phyloP scores from a whole-genome alignment of 306 rosid species.

The Rosa rugosa region DNA sequence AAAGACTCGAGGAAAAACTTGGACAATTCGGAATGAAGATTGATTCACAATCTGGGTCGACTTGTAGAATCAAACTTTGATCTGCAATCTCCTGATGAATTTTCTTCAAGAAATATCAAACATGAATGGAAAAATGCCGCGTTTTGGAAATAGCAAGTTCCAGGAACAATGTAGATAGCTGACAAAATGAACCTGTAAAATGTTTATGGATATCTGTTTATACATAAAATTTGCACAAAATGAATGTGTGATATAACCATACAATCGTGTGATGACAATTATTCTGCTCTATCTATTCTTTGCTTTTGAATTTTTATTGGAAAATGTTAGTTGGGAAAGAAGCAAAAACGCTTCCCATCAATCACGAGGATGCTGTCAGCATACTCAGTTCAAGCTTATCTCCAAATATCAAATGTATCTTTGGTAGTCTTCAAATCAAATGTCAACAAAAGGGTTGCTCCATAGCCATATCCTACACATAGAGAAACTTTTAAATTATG shows the following conservation, averaged over 20 bases:
- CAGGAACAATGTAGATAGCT: neutral
- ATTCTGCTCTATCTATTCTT: neutral
- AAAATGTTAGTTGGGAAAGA: neutral
- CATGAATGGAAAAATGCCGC: neutral
- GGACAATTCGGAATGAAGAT: too few species aligned
- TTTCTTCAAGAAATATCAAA: neutral
- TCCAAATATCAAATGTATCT: neutral
- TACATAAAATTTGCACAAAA: neutral
- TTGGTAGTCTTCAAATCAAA: neutral
- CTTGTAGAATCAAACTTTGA: neutral
- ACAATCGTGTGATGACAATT: neutral
- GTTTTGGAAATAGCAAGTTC: neutral
- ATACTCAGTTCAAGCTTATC: neutral
- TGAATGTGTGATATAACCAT: neutral
- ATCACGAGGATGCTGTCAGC: neutral
- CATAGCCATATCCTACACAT: constrained; percentile 7
- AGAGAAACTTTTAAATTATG: neutral
- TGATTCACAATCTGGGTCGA: neutral
- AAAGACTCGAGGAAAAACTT: neutral
- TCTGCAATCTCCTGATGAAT: neutral
- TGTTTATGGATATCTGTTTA: neutral
- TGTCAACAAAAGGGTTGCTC: neutral
- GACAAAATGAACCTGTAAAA: neutral
- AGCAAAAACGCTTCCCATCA: neutral
- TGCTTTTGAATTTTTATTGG: neutral